Evolutionary conservation across 257 asterid species (phyloP).

Genomic region (Nicotiana tomentosiformis): DNA sequence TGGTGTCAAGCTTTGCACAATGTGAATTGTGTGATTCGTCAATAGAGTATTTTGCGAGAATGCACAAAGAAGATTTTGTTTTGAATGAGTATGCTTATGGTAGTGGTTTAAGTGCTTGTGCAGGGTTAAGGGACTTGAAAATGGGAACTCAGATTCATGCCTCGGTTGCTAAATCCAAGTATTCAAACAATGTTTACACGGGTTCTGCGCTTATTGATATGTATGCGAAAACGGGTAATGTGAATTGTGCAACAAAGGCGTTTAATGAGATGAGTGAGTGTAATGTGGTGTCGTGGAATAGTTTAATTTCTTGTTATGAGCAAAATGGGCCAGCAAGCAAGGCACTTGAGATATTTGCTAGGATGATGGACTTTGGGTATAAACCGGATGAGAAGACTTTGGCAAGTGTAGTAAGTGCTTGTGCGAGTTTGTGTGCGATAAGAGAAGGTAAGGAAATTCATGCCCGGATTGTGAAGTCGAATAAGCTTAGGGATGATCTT

Average conservation of each 20-base stretch:
- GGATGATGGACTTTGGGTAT: not conserved
- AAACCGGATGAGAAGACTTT: constrained; percentile 14
- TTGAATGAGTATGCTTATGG: constrained; percentile 16
- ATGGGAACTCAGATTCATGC: constrained; percentile 12
- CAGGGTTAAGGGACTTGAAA: constrained; percentile 10
- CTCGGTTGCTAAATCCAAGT: constrained; percentile 5
- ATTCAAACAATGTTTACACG: constrained; percentile 1
- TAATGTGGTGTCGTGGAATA: constrained; percentile 18
- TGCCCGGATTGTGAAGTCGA: not conserved
- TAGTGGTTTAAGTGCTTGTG: constrained; percentile 11
- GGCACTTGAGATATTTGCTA: not conserved
- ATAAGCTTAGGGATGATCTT: constrained; percentile 11
- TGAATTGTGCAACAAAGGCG: constrained; percentile 3
- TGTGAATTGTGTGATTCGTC: constrained; percentile 14
- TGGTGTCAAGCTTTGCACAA: constrained; percentile 14
- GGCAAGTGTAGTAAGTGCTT: constrained; percentile 16
- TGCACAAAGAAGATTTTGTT: constrained; percentile 12
- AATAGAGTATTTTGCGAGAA: not conserved
- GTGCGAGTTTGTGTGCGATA: constrained; percentile 10
- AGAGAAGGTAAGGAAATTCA: constrained; percentile 13
- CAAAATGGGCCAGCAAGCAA: constrained; percentile 13
- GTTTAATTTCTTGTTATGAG: constrained; percentile 16
- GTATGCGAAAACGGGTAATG: constrained; percentile 10
- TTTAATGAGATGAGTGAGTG: constrained; percentile 13
- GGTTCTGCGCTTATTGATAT: constrained; percentile 13